Base-by-base conservation (phyloP, 371 early-diverging fungal species). In the Choanephora cucurbitarum region DNA sequence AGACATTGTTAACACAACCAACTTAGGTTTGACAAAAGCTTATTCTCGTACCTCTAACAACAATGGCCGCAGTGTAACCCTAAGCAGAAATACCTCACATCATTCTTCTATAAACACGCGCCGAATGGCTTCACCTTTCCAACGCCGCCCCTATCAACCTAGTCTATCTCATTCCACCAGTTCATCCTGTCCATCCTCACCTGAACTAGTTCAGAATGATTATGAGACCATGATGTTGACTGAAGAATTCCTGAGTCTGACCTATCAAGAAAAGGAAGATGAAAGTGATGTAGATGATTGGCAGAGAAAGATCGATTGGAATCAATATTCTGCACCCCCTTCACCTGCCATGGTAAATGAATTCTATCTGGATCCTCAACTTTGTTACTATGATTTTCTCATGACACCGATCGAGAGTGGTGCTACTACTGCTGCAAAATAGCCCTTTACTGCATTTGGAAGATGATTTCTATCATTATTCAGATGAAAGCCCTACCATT, bases 401-500 rank as follows among this genome's bases (percentile, higher is more conserved):
- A 49, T 56, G 18, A 48, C 57, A 22, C 41, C 49, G 14, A 32
- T 49, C 5, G 32, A 52, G 33, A 53, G 53, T 48, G 53, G 48
- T 0, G 54, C 42, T 13, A 59, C 53, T 0, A 55, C 55, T 8
- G 50, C 44, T 22, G 45, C 19, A 23, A 55, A n/a, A 55, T 40
- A 55, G 61, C n/a, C 55, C 61, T 1, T 40, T 60, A 11, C 44
- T 55, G 13, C 21, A 28, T 17, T 24, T 23, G 14, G 55, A 39
- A 1, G 49, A 44, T 49, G 37, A 8, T 13, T 40, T 31, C 23
- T 41, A 34, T 42, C 53, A 53, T 23, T 46, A 11, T 46, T 49
- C 49, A 28, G 57, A 53, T 17, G 40, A 57, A 39, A 60, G 49
- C 21, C 61, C 55, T 7, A 60, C 61, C 11, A 60, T 60, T 45